These are phyloP conservation scores for Clonostachys rhizophaga DNA, from an alignment of 2,329 filamentous ascomycete genomes.

Conservation along the genomic window DNA sequence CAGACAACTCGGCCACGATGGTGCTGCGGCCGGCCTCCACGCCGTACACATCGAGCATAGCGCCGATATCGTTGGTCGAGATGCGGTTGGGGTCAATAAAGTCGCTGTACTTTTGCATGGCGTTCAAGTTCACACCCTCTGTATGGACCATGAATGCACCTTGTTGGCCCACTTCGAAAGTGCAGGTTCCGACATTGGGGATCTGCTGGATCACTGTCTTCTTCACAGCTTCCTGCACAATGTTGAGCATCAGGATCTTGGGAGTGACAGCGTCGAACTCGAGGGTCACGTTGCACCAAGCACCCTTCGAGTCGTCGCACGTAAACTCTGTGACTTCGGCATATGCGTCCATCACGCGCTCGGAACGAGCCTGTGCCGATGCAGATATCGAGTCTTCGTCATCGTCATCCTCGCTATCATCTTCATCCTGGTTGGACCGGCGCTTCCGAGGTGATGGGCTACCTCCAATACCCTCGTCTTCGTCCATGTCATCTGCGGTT, in stretches of 20 bases:
- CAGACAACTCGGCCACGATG: slow-evolving; percentile 81
- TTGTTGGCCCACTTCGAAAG: slow-evolving; percentile 41
- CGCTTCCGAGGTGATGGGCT: slow-evolving; percentile 30
- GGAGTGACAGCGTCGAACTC: slow-evolving; percentile 77
- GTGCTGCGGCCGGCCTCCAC: slow-evolving; percentile 87
- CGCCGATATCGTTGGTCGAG: slow-evolving; percentile 87
- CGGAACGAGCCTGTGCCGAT: slow-evolving; percentile 48
- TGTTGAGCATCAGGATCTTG: slow-evolving; percentile 88
- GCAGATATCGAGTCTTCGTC: slow-evolving; percentile 17
- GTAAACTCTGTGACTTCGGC: slow-evolving; percentile 70
- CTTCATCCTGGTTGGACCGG: slow-evolving; percentile 21
- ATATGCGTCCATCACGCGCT: slow-evolving; percentile 59
- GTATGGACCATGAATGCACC: slow-evolving; percentile 60
- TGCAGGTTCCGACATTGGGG: slow-evolving; percentile 68
- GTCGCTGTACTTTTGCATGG: slow-evolving; percentile 85
- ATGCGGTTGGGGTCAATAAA: slow-evolving; percentile 83
- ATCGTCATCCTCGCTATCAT: slow-evolving; percentile 30
- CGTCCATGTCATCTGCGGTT: slow-evolving; percentile 48
- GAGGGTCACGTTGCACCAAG: slow-evolving; percentile 75
- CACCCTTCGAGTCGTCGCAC: slow-evolving; percentile 71
- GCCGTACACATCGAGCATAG: slow-evolving; percentile 81
- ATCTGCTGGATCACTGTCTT: slow-evolving; percentile 86
- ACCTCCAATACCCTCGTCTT: slow-evolving; percentile 46
- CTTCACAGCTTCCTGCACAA: slow-evolving; percentile 77
- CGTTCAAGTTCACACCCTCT: slow-evolving; percentile 79